Evolutionary conservation across 352 stramenopile species (phyloP), one percentile per base, ranked within the genome.

Genomic region (Globisporangium paddicum): DNA sequence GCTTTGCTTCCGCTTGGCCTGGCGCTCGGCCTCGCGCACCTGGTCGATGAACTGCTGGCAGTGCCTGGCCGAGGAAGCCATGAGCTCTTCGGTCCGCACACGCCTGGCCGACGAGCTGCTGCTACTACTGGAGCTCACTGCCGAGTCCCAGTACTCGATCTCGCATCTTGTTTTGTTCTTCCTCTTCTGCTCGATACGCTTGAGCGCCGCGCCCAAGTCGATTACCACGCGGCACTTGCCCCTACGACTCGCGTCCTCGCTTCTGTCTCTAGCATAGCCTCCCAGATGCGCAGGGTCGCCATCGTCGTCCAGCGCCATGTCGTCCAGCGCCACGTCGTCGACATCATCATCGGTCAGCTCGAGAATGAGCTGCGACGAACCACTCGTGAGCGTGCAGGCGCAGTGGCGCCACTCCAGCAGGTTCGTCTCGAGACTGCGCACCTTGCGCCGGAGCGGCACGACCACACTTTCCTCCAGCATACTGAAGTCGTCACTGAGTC

Each of bases 341-440:
- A 68, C 53, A 19, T 73, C 69, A 0, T 59, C 57, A 14, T 81
- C 67, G n/a, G 56, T 58, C 49, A 79, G 67, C 38, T 62, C 62
- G 21, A 89, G 45, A 32, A 81, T 51, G 40, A 86, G 52, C 5
- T 57, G 66, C 2, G 63, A 62, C 5, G 63, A 58, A 7, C 78
- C 65, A 23, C 55, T 53, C 5, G 66, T 72, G 53, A 87, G 30
- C n/a, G 66, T 55, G 51, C 82, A 89, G 14, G 45, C 60, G 45
- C 77, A 89, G 44, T 67, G 71, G 5, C 68, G 67, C 79, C 82
- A 89, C 62, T 91, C 82, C 58, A 89, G 79, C 45, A 91, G 59
- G 7, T 87, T 75, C 11, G 77, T 85, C 55, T 77, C 67, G 10
- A 67, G 53, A 55, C 68, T 91, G n/a, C 60, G 66, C 40, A 89